Evolutionary conservation across 2,329 filamentous ascomycete genomes (phyloP), one percentile per base, ranked within the genome.

Genomic region (Ophiosphaerella herpotricha): DNA sequence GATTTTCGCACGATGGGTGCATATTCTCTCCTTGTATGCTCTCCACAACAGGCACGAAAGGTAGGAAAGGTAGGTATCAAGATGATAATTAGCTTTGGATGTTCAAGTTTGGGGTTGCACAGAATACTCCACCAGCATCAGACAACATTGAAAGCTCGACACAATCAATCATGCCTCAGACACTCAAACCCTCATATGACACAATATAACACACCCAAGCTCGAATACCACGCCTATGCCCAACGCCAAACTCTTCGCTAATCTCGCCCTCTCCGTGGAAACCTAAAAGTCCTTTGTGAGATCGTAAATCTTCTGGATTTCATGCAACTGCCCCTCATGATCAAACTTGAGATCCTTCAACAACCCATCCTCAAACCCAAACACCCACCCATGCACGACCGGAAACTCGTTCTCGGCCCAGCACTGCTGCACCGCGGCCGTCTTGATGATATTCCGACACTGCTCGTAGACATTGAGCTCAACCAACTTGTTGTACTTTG

Each of bases 371-470:
- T 82, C 74, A 61, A 89, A 85, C 55, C 82, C 84, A 76, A 90
- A 90, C 38, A 89, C 86, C 86, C 86, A 89, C 32, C 85, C 87
- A 74, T 89, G 86, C 44, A 90, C 86, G 54, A 89, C 80, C 44
- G 87, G 87, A 65, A 82, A 89, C 58, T 80, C 73, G 61, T 87
- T 84, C 65, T 82, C 71, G 39, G 79, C 79, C 64, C 84, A 89
- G 14, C 78, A 83, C 66, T 75, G 82, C 78, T 76, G 87, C 76
- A 67, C 74, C 8, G 72, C 88, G 79, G 70, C 80, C 64, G 73
- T 73, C 64, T 74, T 74, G 57, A 74, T 71, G 7, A 74, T 45
- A 36, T 74, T 74, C 55, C 69, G 58, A 33, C 64, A 68, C 63
- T 71, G 68, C 63, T 74, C 72, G 7, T 70, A 47, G 5, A 73